Evolutionary conservation across 106 monocot species (phyloP).

Genomic region (Agapanthus africanus): DNA sequence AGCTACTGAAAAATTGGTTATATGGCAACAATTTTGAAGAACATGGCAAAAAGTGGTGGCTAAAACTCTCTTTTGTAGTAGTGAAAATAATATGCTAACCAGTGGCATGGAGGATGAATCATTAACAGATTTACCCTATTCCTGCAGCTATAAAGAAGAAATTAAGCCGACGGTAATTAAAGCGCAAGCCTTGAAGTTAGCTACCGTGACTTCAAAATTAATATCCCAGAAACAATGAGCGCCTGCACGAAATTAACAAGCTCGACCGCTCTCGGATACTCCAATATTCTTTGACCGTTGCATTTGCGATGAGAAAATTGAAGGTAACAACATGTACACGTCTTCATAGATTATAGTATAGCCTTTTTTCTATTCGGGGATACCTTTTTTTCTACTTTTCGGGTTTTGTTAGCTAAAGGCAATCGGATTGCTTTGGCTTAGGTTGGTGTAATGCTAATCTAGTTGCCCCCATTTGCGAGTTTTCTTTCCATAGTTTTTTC

Average conservation of each 20-base stretch:
- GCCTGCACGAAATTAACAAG: slow-evolving; percentile 30
- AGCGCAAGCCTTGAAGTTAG: slow-evolving; percentile 39
- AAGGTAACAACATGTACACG: slow-evolving; percentile 48
- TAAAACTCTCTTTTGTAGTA: too few species aligned
- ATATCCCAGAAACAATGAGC: slow-evolving; percentile 36
- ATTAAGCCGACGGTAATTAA: slow-evolving; percentile 28
- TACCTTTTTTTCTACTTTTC: not conserved
- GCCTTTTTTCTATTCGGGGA: not conserved
- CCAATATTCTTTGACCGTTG: slow-evolving; percentile 36
- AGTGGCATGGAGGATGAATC: too few species aligned
- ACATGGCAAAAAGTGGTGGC: too few species aligned
- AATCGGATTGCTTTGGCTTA: not conserved
- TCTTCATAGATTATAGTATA: slow-evolving; percentile 23
- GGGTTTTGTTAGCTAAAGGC: not conserved
- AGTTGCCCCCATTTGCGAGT: not conserved
- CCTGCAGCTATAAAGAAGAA: slow-evolving; percentile 15
- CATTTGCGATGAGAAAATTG: slow-evolving; percentile 53
- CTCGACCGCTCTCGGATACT: slow-evolving; percentile 44
- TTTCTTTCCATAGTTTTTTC: too few species aligned
- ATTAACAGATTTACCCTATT: too few species aligned
- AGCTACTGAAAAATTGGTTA: too few species aligned
- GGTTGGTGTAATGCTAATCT: not conserved
- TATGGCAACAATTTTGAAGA: too few species aligned
- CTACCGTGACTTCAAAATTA: slow-evolving; percentile 44
- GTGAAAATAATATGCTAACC: too few species aligned